Conservation (phyloP, 352 stramenopile species). For the Phytophthora niederhauseri region DNA sequence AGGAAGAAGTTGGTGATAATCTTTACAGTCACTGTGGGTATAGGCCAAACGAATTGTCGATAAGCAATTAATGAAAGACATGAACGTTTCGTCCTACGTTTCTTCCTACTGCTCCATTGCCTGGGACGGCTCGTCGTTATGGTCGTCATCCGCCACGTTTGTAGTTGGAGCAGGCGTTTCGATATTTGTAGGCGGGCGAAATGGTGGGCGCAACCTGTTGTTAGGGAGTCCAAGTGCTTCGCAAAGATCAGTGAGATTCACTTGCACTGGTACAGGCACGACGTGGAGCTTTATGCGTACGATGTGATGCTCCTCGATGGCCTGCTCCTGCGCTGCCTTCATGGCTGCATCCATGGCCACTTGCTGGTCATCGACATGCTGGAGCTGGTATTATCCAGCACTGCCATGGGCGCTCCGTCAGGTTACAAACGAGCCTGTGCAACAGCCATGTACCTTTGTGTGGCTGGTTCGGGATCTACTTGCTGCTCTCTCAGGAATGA, state of each 20-base stretch:
- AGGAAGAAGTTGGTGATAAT: slow-evolving; percentile 6
- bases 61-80: slow-evolving; percentile 5
- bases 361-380: slow-evolving; percentile 6
- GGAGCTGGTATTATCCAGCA: slow-evolving; percentile 17
- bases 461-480: background rate
- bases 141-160: slow-evolving; percentile 12
- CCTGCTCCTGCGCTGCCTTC: background rate
- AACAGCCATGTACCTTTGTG: slow-evolving; percentile 19
- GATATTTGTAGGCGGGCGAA: background rate
- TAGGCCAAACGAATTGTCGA: slow-evolving; percentile 4
- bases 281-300: slow-evolving; percentile 4
- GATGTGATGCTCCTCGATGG: background rate
- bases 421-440: slow-evolving; percentile 18
- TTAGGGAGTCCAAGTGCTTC: background rate
- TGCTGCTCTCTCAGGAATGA: slow-evolving; percentile 11
- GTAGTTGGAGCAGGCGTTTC: background rate
- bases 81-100: background rate
- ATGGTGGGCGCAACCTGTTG: slow-evolving; percentile 16
- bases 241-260: slow-evolving; percentile 9
- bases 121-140: slow-evolving; percentile 1
- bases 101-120: slow-evolving; percentile 5
- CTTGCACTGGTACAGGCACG: slow-evolving; percentile 8
- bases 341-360: background rate
- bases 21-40: slow-evolving; percentile 22
- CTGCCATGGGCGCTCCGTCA: background rate